Conservation (phyloP, 1,284 basidiomycete species). For the Ceraceosorus guamensis region DNA sequence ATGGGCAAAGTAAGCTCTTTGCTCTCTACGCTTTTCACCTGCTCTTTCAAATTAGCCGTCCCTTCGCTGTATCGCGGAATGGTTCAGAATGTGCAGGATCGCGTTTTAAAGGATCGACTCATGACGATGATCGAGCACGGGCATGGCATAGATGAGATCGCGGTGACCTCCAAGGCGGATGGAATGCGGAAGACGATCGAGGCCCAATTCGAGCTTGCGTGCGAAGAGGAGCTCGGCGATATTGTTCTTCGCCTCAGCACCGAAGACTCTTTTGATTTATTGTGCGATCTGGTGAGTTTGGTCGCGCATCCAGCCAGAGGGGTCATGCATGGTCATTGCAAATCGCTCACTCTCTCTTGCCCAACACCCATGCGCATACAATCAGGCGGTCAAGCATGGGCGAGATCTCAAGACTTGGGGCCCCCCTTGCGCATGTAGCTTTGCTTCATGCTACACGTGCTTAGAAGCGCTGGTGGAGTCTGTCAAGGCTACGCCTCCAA, state of each 20-base stretch:
- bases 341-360: no score
- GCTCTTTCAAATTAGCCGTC: conserved; percentile 10
- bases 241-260: conserved; percentile 15
- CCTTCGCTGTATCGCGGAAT: conserved; percentile 11
- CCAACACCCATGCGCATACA: neutral
- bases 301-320: neutral
- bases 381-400: conserved; percentile 13
- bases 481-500: conserved; percentile 9
- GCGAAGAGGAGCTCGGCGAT: conserved; percentile 15
- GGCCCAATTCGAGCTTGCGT: conserved; percentile 11
- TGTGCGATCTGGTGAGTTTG: conserved; percentile 16
- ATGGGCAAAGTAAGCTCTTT: conserved; percentile 10
- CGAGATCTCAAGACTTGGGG: conserved; percentile 15
- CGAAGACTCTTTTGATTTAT: conserved; percentile 21
- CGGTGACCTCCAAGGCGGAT: no score
- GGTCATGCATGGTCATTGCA: neutral
- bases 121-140: conserved; percentile 15
- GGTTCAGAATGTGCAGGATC: conserved; percentile 14
- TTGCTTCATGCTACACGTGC: conserved; percentile 15
- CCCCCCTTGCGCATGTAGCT: conserved; percentile 22
- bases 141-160: neutral
- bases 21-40: conserved; percentile 12
- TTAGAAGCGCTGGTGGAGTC: conserved; percentile 13
- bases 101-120: conserved; percentile 13
- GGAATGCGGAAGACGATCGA: conserved; percentile 9